These are phyloP conservation scores for Acanthamoeba castellanii DNA, from an alignment of 208 protist genomes.

Conservation along the genomic window DNA sequence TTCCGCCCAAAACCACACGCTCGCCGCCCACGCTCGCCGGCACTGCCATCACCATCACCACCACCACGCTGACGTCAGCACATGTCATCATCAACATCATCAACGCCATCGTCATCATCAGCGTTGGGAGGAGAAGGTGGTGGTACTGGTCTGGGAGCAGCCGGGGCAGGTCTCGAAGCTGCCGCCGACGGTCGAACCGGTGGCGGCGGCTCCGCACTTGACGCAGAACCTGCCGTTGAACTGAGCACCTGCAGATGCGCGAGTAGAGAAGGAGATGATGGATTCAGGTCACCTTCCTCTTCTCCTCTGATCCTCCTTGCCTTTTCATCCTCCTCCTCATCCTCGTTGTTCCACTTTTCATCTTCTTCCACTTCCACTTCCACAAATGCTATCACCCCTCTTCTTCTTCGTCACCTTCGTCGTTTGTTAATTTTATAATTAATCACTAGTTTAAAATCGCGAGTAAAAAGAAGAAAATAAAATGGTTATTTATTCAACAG, in stretches of 20 bases:
- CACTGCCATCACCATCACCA: background rate
- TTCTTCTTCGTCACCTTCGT: no score
- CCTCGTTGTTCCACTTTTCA: background rate
- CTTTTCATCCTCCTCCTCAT: background rate
- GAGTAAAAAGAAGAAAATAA: no score
- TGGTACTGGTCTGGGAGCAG: conserved; percentile 32
- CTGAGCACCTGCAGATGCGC: background rate
- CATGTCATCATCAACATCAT: background rate
- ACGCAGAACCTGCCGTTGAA: conserved; percentile 62
- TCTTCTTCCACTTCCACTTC: background rate
- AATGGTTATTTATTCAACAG: no score
- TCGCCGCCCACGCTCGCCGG: background rate
- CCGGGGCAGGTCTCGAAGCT: conserved; percentile 53
- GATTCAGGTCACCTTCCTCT: no score
- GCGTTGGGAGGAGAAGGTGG: background rate
- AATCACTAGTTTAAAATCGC: no score
- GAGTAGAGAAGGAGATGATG: no score
- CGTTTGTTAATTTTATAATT: no score
- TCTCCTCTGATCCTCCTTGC: background rate
- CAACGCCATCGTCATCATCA: background rate
- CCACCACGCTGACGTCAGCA: background rate
- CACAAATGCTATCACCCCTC: background rate
- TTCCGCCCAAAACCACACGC: background rate
- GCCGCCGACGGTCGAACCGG: conserved; percentile 53
- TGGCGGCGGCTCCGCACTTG: conserved; percentile 35